Conservation (phyloP, 352 stramenopile genomes). For the Phytopythium kandeliae region DNA sequence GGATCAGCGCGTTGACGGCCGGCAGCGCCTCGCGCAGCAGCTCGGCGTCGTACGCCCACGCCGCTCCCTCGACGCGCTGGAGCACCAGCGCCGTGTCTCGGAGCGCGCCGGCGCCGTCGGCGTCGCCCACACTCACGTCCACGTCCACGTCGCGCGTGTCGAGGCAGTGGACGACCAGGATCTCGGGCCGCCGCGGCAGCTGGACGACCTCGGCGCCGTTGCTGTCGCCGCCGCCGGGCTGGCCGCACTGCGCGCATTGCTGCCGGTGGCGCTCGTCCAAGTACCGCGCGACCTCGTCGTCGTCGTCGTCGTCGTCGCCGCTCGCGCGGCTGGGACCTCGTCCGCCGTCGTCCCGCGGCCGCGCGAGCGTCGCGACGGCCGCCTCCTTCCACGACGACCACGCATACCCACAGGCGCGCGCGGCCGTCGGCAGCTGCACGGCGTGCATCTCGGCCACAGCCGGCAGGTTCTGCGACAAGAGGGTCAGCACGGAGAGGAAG, state of each 20-base stretch:
- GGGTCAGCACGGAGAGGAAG: constrained; percentile 26
- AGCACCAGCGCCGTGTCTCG: constrained; percentile 34
- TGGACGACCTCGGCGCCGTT: constrained; percentile 6
- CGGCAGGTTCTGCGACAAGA: constrained; percentile 36
- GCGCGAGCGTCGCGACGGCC: neutral
- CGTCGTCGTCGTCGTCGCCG: neutral
- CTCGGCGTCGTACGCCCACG: constrained; percentile 56
- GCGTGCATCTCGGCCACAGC: constrained; percentile 33
- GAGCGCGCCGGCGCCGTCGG: constrained; percentile 7
- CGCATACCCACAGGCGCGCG: neutral
- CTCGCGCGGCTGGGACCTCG: neutral
- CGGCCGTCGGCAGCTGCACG: constrained; percentile 11
- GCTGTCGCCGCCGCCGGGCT: neutral
- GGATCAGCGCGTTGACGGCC: constrained; percentile 37
- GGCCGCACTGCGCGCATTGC: neutral
- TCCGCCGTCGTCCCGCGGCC: constrained; percentile 1
- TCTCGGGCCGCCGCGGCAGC: constrained; percentile 10
- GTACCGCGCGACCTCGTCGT: neutral
- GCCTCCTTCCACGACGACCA: neutral
- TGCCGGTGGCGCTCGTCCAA: neutral
- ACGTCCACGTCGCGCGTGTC: constrained; percentile 21
- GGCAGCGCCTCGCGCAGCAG: constrained; percentile 40
- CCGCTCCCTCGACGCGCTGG: constrained; percentile 32
- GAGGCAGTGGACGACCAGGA: constrained; percentile 15
- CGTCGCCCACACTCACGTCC: neutral